Evolutionary conservation across 2,329 filamentous ascomycete genomes (phyloP), one percentile per base, ranked within the genome.

Genomic region (Trichoderma brevicompactum): DNA sequence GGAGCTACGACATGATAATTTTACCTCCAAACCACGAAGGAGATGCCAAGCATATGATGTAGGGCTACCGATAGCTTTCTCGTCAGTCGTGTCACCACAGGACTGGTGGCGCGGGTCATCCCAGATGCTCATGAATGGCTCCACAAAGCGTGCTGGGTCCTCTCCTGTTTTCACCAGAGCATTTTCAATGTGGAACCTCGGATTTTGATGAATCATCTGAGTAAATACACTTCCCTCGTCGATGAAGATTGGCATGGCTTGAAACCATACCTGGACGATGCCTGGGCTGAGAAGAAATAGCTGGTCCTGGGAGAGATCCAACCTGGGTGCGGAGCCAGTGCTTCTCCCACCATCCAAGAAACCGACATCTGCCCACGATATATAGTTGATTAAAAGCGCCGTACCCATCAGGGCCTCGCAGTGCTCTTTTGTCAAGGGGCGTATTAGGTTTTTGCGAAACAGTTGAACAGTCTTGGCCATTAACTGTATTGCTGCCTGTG

Each of bases 281-380:
- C 53, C 53, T n/a, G 53, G 53, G 23, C 53, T 56, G 15, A 56
- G 38, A 15, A 56, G 53, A 17, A 56, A 56, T 15, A 56, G 8
- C 7, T 56, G 53, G 9, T 56, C 53, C 4, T 56, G 53, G 23
- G 53, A 8, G 7, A 56, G 53, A 43, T 56, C 19, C 1, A 17
- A 15, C 13, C 15, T 17, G 9, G 32, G 2, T 38, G 8, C 15
- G 10, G 50, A 53, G 50, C 8, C 17, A 17, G 8, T 7, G 19
- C 15, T 17, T 2, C 34, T 17, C 9, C n/a, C 36, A 13, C 53
- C 23, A 38, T 32, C 53, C 1, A 43, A 0, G 9, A 56, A 56
- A 13, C 53, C 19, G 32, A 56, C 17, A 15, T 56, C 53, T 28
- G 23, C 23, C 23, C 53, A 56, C 32, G 53, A 56, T 8, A 48